Evolutionary conservation across 2,329 filamentous ascomycete genomes (phyloP).

Genomic region (Xylaria sp.): DNA sequence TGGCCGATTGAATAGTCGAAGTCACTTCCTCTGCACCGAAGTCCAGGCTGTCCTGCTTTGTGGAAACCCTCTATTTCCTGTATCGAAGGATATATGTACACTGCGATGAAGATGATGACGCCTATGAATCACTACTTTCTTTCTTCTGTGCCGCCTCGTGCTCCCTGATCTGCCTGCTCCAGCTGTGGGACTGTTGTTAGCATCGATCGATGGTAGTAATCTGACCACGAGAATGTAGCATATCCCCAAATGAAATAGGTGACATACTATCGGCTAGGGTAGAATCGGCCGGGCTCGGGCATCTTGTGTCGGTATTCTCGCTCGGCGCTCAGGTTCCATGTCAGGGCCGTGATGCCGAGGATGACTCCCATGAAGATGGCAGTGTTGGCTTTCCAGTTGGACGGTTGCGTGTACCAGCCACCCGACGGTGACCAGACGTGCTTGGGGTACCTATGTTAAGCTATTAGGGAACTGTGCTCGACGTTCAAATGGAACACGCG

Average conservation of each 20-base stretch:
- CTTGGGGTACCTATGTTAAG: slow-evolving; percentile 81
- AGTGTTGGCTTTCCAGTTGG: slow-evolving; percentile 96
- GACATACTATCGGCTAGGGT: slow-evolving; percentile 84
- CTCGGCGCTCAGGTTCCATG: slow-evolving; percentile 78
- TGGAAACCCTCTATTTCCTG: slow-evolving; percentile 34
- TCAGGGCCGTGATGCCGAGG: slow-evolving; percentile 72
- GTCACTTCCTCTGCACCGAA: slow-evolving; percentile 1
- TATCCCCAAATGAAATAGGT: neutral
- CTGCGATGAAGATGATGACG: slow-evolving; percentile 9
- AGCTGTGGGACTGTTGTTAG: slow-evolving; percentile 49
- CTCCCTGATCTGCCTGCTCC: slow-evolving; percentile 59
- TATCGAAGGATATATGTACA: slow-evolving; percentile 42
- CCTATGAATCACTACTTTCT: slow-evolving; percentile 45
- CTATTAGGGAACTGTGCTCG: slow-evolving; percentile 30
- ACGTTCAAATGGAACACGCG: slow-evolving; percentile 13
- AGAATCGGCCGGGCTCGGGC: slow-evolving; percentile 82
- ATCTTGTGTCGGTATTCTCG: slow-evolving; percentile 79
- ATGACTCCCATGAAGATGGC: slow-evolving; percentile 76
- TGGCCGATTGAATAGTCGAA: neutral
- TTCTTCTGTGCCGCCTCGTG: slow-evolving; percentile 55
- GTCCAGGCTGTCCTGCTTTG: neutral
- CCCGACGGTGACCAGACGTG: slow-evolving; percentile 99
- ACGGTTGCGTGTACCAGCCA: slow-evolving; percentile 96
- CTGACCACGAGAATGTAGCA: too few relatives aligned
- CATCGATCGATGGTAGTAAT: neutral